Conservation (phyloP, 345 rosid species). For the Eucalyptus cladocalyx region DNA sequence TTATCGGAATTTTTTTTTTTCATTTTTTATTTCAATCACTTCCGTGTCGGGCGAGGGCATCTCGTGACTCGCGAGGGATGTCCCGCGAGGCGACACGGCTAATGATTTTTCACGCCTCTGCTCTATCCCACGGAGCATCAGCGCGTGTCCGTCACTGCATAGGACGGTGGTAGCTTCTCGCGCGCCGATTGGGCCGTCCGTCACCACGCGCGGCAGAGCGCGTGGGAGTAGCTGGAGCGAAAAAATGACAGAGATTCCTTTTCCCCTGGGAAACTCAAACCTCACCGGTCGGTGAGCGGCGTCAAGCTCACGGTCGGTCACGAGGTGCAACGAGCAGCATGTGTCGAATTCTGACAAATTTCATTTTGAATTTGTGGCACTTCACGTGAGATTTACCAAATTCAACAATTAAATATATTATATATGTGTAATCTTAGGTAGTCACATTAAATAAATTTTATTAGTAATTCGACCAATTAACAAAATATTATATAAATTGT, state of each 20-base stretch:
- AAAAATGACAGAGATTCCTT: not conserved
- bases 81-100: not conserved
- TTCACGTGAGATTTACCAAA: not conserved
- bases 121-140: not conserved
- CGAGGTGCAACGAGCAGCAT: not conserved
- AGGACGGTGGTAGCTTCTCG: not conserved
- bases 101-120: not conserved
- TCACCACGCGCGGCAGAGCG: not conserved
- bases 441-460: accelerated
- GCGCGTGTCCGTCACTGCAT: not conserved
- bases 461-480: not conserved
- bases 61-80: not conserved
- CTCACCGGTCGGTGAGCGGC: not conserved
- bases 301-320: not conserved
- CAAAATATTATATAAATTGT: not conserved
- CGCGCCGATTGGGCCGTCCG: not conserved
- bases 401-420: not conserved
- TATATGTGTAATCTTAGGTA: not conserved
- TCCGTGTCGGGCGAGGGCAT: not conserved
- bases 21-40: not conserved
- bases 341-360: not conserved
- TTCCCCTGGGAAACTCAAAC: not conserved
- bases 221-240: not conserved
- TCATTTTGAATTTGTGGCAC: not conserved
- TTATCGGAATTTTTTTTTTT: not conserved